Percentiles rank a stretch among this genome's conserved stretches.
phyloP scores from a whole-genome alignment of 768 basidiomycete genomes.

The Russula lepida region DNA sequence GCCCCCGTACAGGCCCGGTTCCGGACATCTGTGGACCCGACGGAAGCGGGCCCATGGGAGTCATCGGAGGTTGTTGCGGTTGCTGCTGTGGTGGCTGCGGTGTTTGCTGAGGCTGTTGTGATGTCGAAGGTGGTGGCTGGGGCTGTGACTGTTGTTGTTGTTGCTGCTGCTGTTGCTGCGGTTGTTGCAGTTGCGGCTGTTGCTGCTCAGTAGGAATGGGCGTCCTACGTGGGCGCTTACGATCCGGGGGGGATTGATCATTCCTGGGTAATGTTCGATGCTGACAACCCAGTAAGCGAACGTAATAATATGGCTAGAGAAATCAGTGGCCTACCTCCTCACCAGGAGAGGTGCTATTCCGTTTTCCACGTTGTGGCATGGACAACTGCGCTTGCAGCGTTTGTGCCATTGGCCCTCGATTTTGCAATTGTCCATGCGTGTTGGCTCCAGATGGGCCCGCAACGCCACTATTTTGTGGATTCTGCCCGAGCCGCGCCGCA shows the following conservation, averaged over 20 bases:
- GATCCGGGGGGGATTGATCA: constrained; percentile 29
- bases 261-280: constrained; percentile 26
- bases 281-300: constrained; percentile 15
- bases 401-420: constrained; percentile 23
- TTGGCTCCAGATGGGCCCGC: constrained; percentile 35
- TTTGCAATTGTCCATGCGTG: constrained; percentile 30
- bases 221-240: constrained; percentile 29
- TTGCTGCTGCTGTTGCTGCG: constrained; percentile 27
- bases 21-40: constrained; percentile 28
- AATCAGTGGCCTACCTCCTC: constrained; percentile 26
- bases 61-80: constrained; percentile 37
- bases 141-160: constrained; percentile 15
- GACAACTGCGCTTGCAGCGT: constrained; percentile 24
- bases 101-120: constrained; percentile 20
- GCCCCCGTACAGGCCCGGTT: constrained; percentile 27
- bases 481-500: constrained; percentile 7
- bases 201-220: constrained; percentile 25
- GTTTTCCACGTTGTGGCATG: constrained; percentile 36
- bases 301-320: not conserved
- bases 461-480: constrained; percentile 32
- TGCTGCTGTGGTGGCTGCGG: constrained; percentile 37
- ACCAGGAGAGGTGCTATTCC: constrained; percentile 31
- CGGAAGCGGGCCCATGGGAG: constrained; percentile 30
- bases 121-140: constrained; percentile 6
- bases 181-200: constrained; percentile 24